Evolutionary conservation across 805 yeast species (phyloP).

Genomic region (Pichia occidentalis): DNA sequence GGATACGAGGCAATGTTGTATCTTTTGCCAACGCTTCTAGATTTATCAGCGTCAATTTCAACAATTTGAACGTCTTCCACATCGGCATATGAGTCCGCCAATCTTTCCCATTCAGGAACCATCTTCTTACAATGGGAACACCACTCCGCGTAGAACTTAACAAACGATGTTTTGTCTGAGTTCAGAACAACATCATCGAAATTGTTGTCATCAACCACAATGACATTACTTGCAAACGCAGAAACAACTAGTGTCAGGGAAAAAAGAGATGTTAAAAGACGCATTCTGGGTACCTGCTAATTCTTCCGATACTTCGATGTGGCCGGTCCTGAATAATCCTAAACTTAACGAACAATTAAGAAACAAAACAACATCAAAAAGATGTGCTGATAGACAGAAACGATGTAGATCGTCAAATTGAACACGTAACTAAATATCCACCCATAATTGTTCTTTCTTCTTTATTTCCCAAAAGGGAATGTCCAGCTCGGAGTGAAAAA

Average conservation of each 20-base stretch:
- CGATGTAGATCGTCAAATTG: too few relatives aligned
- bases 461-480: too few relatives aligned
- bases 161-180: slow-evolving; percentile 65
- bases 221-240: slow-evolving; percentile 22
- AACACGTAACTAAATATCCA: too few relatives aligned
- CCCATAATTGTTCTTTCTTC: too few relatives aligned
- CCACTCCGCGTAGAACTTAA: slow-evolving; percentile 73
- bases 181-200: slow-evolving; percentile 52
- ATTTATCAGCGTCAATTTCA: slow-evolving; percentile 55
- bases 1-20: slow-evolving; percentile 62
- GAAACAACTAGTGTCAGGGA: not conserved
- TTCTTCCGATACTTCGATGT: too few relatives aligned
- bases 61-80: slow-evolving; percentile 27
- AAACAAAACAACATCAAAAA: too few relatives aligned
- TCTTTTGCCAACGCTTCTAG: slow-evolving; percentile 42
- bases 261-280: not conserved
- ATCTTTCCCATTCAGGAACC: slow-evolving; percentile 40
- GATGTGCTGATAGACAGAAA: too few relatives aligned
- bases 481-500: too few relatives aligned
- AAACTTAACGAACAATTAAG: too few relatives aligned
- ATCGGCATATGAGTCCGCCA: slow-evolving; percentile 20
- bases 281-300: not conserved
- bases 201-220: slow-evolving; percentile 41
- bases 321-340: too few relatives aligned
- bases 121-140: slow-evolving; percentile 60